Base-by-base conservation (phyloP, 164 flowering plant genomes). In the Warburgia ugandensis region DNA sequence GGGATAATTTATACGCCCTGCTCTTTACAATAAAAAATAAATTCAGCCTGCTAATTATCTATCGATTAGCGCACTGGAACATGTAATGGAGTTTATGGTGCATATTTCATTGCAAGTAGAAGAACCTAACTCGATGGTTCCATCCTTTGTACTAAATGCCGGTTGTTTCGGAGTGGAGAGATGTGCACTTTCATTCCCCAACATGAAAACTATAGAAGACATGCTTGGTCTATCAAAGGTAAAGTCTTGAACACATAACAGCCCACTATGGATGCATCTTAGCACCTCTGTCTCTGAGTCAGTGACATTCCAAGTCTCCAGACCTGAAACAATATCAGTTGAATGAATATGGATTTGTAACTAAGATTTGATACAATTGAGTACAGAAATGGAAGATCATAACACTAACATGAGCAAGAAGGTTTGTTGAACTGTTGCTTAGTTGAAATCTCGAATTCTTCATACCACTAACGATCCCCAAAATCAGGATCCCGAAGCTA, bases 361-460 rank as follows among this genome's bases (percentile, higher is more conserved):
- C 6, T n/a, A 21, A 51, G 55, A 11, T 7, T 35, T 8, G 29
- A 22, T 17, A 11, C 8, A 11, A 36, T 13, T 3, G 29, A 13
- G 14, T 29, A 36, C 14, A 27, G 21, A 16, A 21, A 8, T 23
- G 17, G 28, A 19, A 14, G 2, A 48, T 11, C 31, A n/a, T 2
- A 8, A 2, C 9, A 51, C 55, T 51, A 36, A 51, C 55, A 26
- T 27, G 8, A 8, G 22, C 41, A 3, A 16, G 6, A 26, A 51
- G 41, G 22, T 7, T 23, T 5, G 12, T 8, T 6, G 31, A 26
- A 14, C 26, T 9, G 5, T 25, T 16, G 6, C 4, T 9, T 14
- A 1, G 25, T 16, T 27, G 27, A 26, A 74, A 74, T 12, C 71
- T 70, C 31, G 70, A 63, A 20, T 55, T 55, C 33, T 31, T 44